Evolutionary conservation across 2,329 filamentous ascomycete species (phyloP).

Genomic region (Fusarium keratoplasticum): DNA sequence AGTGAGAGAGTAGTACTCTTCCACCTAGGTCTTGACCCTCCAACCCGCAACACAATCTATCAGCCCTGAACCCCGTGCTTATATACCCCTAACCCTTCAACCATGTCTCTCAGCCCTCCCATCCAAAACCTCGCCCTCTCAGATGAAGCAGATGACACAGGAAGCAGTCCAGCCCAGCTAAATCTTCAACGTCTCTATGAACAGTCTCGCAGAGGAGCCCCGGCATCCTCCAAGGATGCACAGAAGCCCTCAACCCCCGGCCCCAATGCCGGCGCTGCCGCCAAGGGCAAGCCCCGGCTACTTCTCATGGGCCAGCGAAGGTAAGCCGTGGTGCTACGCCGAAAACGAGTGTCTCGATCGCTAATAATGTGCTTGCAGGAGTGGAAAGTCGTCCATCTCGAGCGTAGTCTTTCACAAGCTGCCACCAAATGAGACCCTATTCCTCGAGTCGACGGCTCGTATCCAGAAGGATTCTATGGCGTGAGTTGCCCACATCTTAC

Average conservation of each 20-base stretch:
- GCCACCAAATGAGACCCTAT: slow-evolving; percentile 93
- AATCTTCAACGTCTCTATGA: slow-evolving; percentile 72
- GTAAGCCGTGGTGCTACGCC: slow-evolving; percentile 60
- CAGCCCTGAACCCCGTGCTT: not conserved
- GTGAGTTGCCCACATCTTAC: slow-evolving; percentile 64
- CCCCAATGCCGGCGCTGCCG: slow-evolving; percentile 55
- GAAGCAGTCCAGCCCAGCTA: slow-evolving; percentile 69
- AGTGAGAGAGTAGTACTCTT: slow-evolving; percentile 33
- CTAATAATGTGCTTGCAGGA: slow-evolving; percentile 65
- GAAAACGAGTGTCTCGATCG: not conserved
- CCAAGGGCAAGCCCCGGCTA: slow-evolving; percentile 82
- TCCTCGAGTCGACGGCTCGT: slow-evolving; percentile 92
- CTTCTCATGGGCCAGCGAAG: slow-evolving; percentile 95
- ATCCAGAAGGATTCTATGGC: slow-evolving; percentile 97
- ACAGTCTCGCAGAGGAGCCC: slow-evolving; percentile 67
- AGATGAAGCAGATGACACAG: slow-evolving; percentile 48
- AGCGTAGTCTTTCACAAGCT: slow-evolving; percentile 99
- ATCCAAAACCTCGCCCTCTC: slow-evolving; percentile 42
- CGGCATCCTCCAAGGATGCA: slow-evolving; percentile 62
- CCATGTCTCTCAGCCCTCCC: slow-evolving; percentile 51
- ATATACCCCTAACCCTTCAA: not conserved
- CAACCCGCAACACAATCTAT: slow-evolving; percentile 21
- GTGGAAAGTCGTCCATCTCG: slow-evolving; percentile 97
- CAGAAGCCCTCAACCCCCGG: slow-evolving; percentile 57
- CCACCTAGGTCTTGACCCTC: not conserved